Conservation (phyloP, 257 asterid genomes). For the Solanum pennellii region DNA sequence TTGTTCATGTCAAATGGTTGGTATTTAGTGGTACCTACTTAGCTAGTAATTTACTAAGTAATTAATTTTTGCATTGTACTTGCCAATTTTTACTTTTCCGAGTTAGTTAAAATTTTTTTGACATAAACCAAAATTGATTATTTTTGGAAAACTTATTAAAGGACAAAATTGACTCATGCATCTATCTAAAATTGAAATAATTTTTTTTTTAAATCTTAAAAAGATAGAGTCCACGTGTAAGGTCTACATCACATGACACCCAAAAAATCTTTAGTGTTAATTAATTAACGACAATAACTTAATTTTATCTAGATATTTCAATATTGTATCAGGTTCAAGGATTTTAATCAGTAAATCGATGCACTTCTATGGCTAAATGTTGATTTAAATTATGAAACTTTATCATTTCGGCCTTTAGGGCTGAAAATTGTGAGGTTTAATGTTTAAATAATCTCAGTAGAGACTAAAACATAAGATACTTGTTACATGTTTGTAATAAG, state of each 20-base stretch:
- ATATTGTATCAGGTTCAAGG: no score
- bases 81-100: not conserved
- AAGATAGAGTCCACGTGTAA: accelerated
- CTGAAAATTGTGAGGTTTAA: not conserved
- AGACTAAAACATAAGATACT: no score
- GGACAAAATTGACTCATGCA: not conserved
- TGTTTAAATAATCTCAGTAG: no score
- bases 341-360: not conserved
- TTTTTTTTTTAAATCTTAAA: no score
- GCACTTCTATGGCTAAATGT: not conserved
- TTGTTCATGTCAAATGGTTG: not conserved
- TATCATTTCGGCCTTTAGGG: not conserved
- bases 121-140: not conserved
- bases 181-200: no score
- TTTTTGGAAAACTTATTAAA: not conserved
- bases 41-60: not conserved
- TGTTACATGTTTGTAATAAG: no score
- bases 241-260: not conserved
- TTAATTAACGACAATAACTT: not conserved
- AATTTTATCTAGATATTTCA: accelerated
- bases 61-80: not conserved
- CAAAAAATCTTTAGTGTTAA: accelerated
- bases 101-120: not conserved
- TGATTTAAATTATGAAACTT: not conserved
- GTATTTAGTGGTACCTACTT: not conserved